Base-by-base conservation (phyloP, 176 grass and related monocot species). In the Hyparrhenia diplandra region DNA sequence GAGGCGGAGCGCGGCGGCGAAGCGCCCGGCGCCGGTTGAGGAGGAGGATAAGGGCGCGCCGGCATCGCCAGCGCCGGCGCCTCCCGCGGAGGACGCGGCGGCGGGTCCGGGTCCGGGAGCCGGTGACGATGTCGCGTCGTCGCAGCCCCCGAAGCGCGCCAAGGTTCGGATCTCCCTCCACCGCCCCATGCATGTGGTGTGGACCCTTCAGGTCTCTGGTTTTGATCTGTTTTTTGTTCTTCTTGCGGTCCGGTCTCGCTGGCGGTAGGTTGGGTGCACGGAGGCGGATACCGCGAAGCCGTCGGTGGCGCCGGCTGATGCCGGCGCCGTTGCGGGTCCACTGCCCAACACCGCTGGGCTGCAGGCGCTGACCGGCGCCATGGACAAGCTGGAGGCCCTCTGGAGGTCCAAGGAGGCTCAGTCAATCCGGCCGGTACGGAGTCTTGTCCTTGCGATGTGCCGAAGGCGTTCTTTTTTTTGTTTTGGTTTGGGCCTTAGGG, bases 1-100 rank as follows among this genome's bases (percentile, higher is more conserved):
- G 67, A 88, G 88, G 86, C 70, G 89, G 70, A 87, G 88, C 88
- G 82, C 82, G 2, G 78, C 77, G 37, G 81, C 80, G 43, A 87
- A 91, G 91, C 79, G 81, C 61, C 82, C 78, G 10, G 71, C 84
- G 31, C 83, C 41, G 43, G 36, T 7, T 3, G 62, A 30, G 2
- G 67, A 8, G 29, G 64, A 55, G 70, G 75, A 80, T 47, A 85
- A 83, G 85, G 72, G 79, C 55, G 59, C 84, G 31, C 81, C 63
- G 5, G 89, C 69, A 13, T 46, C 74, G 17, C 23, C 80, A 5
- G 63, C 75, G 9, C 20, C 49, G 17, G 52, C 66, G 32, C 39
- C 61, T 3, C 35, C 35, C 72, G 16, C 42, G 45, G 68, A 83
- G 18, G 73, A 70, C 30, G 75, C n/a, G 32, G 52, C 37, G 54